These are phyloP conservation scores for Bauhinia variegata DNA, from an alignment of 306 rosid species.

Conservation along the genomic window DNA sequence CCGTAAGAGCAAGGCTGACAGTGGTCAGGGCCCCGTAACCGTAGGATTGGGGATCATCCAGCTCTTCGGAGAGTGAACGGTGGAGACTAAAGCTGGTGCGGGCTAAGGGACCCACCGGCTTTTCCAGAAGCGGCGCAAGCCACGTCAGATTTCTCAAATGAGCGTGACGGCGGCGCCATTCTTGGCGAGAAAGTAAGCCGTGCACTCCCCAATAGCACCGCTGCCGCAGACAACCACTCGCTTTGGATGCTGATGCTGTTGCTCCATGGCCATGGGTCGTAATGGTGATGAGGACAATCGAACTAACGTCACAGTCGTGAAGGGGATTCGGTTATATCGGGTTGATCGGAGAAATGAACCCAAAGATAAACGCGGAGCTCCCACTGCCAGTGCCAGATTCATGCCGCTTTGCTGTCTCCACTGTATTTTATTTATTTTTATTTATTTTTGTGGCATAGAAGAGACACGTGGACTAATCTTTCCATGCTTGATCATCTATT, in stretches of 20 bases:
- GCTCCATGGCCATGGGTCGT: conserved; percentile 59
- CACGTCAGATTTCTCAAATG: conserved; percentile 69
- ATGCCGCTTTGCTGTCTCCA: neutral
- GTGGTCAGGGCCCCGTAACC: conserved; percentile 78
- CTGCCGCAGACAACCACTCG: conserved; percentile 86
- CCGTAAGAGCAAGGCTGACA: conserved; percentile 66
- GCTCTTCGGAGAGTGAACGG: conserved; percentile 68
- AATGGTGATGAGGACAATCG: conserved; percentile 28
- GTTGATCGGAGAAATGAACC: conserved; percentile 38
- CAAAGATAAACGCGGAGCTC: neutral
- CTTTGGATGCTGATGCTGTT: conserved; percentile 30
- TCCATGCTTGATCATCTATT: too few relatives aligned
- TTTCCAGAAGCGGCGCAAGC: conserved; percentile 96
- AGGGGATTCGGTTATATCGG: neutral
- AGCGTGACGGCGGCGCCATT: conserved; percentile 85
- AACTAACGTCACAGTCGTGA: neutral
- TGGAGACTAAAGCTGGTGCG: conserved; percentile 84
- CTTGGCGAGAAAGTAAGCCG: conserved; percentile 79
- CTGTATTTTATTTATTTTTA: too few relatives aligned
- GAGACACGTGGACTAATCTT: too few relatives aligned
- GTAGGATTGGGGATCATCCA: conserved; percentile 72
- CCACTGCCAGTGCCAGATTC: conserved; percentile 40
- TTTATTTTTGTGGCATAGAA: too few relatives aligned
- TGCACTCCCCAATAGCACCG: conserved; percentile 78
- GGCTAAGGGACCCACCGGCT: conserved; percentile 73